phyloP scores from a whole-genome alignment of 495 filamentous ascomycete species.

The Hypoxylon trugodes region DNA sequence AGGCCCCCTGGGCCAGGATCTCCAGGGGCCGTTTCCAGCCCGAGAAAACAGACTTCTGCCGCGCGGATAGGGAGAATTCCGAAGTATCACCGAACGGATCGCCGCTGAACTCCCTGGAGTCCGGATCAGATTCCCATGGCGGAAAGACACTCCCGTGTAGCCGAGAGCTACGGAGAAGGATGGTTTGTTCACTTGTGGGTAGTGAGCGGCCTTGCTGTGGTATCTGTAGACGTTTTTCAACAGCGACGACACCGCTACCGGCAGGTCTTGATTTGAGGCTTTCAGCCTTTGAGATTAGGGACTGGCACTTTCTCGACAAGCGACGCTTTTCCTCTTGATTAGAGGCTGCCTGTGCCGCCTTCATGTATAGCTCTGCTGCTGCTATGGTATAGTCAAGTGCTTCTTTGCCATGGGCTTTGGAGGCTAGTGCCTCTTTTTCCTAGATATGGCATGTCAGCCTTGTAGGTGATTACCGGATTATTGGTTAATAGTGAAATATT shows the following conservation, averaged over 20 bases:
- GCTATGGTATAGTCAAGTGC: slow-evolving; percentile 78
- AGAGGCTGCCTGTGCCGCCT: slow-evolving; percentile 65
- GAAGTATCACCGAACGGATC: slow-evolving; percentile 36
- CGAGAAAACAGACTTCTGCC: slow-evolving; percentile 74
- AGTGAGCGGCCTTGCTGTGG: slow-evolving; percentile 69
- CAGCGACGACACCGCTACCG: slow-evolving; percentile 33
- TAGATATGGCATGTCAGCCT: slow-evolving; percentile 48
- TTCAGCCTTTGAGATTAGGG: slow-evolving; percentile 73
- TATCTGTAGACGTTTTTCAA: slow-evolving; percentile 46
- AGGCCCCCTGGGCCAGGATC: slow-evolving; percentile 40
- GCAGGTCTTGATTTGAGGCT: slow-evolving; percentile 59
- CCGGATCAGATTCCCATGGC: slow-evolving; percentile 75
- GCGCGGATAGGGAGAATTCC: slow-evolving; percentile 68
- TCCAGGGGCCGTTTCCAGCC: slow-evolving; percentile 83
- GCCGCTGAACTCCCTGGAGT: slow-evolving; percentile 33
- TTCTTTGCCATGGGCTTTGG: slow-evolving; percentile 63
- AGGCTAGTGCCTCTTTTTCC: slow-evolving; percentile 68
- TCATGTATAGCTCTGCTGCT: slow-evolving; percentile 81
- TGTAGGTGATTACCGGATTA: slow-evolving; percentile 43
- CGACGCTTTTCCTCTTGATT: slow-evolving; percentile 62
- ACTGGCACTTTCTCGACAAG: slow-evolving; percentile 70
- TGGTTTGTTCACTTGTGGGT: slow-evolving; percentile 77
- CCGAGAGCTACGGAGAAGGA: slow-evolving; percentile 78
- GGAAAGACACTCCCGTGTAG: slow-evolving; percentile 83
- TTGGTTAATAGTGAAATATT: slow-evolving; percentile 5